Evolutionary conservation across 441 rosid genomes (phyloP), one percentile per base, ranked within the genome.

Genomic region (Corymbia calophylla): DNA sequence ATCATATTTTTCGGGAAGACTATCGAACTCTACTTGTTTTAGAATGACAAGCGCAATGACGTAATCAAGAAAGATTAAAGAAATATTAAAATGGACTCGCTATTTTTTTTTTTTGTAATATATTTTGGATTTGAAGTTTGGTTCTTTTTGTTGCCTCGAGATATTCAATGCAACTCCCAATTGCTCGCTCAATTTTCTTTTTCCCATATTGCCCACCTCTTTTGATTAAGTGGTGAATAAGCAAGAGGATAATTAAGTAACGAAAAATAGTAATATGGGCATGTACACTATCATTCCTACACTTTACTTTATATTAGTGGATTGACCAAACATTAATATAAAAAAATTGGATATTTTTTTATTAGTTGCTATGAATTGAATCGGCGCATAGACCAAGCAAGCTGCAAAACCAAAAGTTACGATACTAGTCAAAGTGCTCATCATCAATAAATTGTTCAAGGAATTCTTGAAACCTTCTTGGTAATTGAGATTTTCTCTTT

Each of bases 51-150:
- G 6, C 3, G 2, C 77, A 31, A 31, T 66, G 44, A 66, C 4
- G 12, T 66, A 9, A 66, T 66, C 1, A 1, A 31, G 12, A 66
- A 66, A 68, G 4, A 68, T 32, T 5, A 32, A 68, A 32, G 25
- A 68, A 32, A 17, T 32, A 68, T 32, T 17, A 11, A 68, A 68
- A 5, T 17, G 44, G 44, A 35, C 12, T 68, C 7, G 0, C 80
- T 32, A 13, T 0, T 32, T 68, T 8, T 31, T 32, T 32, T 19
- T 4, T 0, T 13, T 5, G 12, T 32, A 66, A 66, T 9, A 31
- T 5, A 68, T 68, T 32, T 32, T 68, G 12, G n/a, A 58, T 58
- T 56, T 23, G 9, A 56, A 56, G 62, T 56, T 62, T 66, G 39
- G 21, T 31, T 66, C 1, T 66, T n/a, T 31, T 66, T 31, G 5